Evolutionary conservation across 768 basidiomycete species (phyloP).

Genomic region (Multifurca ochricompacta): DNA sequence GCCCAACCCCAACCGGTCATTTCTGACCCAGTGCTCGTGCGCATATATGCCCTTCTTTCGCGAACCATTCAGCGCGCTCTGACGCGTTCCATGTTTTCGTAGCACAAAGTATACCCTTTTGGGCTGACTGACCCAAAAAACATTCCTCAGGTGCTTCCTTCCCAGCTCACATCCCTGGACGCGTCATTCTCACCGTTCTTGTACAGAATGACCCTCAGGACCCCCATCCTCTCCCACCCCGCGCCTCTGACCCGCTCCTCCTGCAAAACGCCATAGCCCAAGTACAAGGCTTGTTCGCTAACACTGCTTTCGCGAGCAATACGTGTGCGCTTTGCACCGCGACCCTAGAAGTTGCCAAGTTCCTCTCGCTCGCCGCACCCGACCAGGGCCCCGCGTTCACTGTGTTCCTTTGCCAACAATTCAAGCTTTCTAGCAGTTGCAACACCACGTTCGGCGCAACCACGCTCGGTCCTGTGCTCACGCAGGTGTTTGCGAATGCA

Average conservation of each 20-base stretch:
- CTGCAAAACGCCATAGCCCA: constrained; percentile 48
- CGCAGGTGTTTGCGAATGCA: constrained; percentile 65
- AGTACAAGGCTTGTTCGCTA: constrained; percentile 46
- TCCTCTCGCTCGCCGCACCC: constrained; percentile 57
- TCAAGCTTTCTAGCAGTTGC: constrained; percentile 44
- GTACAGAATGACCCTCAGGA: constrained; percentile 47
- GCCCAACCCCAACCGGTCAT: constrained; percentile 73
- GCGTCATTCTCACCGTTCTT: background rate
- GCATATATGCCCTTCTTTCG: background rate
- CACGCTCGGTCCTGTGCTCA: constrained; percentile 51
- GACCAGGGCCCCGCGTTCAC: constrained; percentile 49
- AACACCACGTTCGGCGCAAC: constrained; percentile 38
- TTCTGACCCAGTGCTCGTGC: constrained; percentile 60
- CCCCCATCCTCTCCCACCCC: constrained; percentile 58
- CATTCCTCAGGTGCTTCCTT: constrained; percentile 40
- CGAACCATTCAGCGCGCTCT: background rate
- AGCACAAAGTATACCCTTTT: constrained; percentile 54
- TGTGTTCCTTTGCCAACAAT: constrained; percentile 52
- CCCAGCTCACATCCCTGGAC: background rate
- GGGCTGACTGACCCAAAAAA: constrained; percentile 54
- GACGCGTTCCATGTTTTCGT: constrained; percentile 1
- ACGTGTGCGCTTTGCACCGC: constrained; percentile 56
- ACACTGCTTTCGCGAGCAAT: constrained; percentile 44
- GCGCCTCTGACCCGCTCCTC: constrained; percentile 38
- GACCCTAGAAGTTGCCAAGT: constrained; percentile 53